Evolutionary conservation across 202 grass and related monocot species (phyloP), one percentile per base, ranked within the genome.

Genomic region (Schoenoplectus tabernaemontani): DNA sequence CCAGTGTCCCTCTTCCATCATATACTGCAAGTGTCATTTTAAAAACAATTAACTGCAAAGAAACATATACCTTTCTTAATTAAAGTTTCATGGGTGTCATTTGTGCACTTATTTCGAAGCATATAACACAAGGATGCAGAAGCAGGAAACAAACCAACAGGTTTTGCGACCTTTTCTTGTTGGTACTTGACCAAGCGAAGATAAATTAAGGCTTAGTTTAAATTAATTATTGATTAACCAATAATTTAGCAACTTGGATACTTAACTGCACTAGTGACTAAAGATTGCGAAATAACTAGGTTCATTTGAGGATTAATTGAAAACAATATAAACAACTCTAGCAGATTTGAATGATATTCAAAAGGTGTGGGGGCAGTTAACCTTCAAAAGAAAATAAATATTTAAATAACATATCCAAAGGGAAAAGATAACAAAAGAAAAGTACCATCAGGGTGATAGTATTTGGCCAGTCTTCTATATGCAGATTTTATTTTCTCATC

Each of bases 391-490:
- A 38, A 61, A 66, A 79, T 44, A 28, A 15, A 69, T 69, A 56
- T 57, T 15, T 16, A 22, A 36, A 56, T 54, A 66, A 81, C 5
- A 61, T 64, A 68, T 59, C 32, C 34, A 68, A 43, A 17, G 28
- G 12, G 11, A 38, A 32, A 61, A 70, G n/a, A 16, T 72, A 23
- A 77, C 28, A 39, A 44, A 67, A 34, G 84, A 77, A 60, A 59
- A 37, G 16, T 75, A 99, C 92, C 92, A 86, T 99, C 96, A 20
- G 96, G 96, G 65, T 99, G 92, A 79, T 99, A 96, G 77, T 88
- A 99, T 75, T 99, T 93, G 59, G 92, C 92, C 71, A 99, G 86
- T 89, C 85, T 92, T 67, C 92, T 89, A 83, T 92, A 95, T 7
- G 92, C 78, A 1, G 76, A 61, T 81, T 99, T 99, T 89, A 95